Evolutionary conservation across 2,329 filamentous ascomycete species (phyloP).

Genomic region (Zarea fungicola): DNA sequence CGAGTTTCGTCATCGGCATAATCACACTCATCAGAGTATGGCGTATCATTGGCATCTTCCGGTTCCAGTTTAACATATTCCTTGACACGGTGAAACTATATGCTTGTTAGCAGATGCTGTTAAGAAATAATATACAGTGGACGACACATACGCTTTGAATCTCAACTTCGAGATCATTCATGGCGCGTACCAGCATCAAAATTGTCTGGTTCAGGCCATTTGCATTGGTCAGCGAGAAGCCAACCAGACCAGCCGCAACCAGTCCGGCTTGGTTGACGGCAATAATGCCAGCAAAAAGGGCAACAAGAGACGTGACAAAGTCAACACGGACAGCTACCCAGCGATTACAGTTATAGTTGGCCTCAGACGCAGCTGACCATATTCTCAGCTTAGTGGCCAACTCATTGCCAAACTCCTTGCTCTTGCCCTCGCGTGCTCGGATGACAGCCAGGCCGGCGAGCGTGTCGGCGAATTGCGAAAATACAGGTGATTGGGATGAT

Average conservation of each 20-base stretch:
- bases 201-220: slow-evolving; percentile 50
- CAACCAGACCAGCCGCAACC: slow-evolving; percentile 48
- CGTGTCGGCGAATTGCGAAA: slow-evolving; percentile 51
- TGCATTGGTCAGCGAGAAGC: slow-evolving; percentile 52
- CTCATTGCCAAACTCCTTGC: slow-evolving; percentile 40
- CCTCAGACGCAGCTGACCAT: slow-evolving; percentile 42
- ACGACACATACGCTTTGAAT: slow-evolving; percentile 42
- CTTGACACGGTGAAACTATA: slow-evolving; percentile 43
- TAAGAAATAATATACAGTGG: not conserved
- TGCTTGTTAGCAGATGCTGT: slow-evolving; percentile 14
- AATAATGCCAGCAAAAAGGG: slow-evolving; percentile 46
- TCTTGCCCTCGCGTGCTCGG: slow-evolving; percentile 45
- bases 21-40: slow-evolving; percentile 32
- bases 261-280: slow-evolving; percentile 43
- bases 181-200: slow-evolving; percentile 44
- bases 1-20: slow-evolving; percentile 35
- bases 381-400: slow-evolving; percentile 46
- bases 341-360: slow-evolving; percentile 51
- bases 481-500: slow-evolving; percentile 47
- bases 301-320: slow-evolving; percentile 48
- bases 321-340: slow-evolving; percentile 53
- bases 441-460: slow-evolving; percentile 47
- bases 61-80: slow-evolving; percentile 43
- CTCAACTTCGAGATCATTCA: slow-evolving; percentile 50
- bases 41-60: slow-evolving; percentile 38